These are phyloP conservation scores for Cutaneotrichosporon mucoides DNA, from an alignment of 1,284 basidiomycete species.

Conservation along the genomic window DNA sequence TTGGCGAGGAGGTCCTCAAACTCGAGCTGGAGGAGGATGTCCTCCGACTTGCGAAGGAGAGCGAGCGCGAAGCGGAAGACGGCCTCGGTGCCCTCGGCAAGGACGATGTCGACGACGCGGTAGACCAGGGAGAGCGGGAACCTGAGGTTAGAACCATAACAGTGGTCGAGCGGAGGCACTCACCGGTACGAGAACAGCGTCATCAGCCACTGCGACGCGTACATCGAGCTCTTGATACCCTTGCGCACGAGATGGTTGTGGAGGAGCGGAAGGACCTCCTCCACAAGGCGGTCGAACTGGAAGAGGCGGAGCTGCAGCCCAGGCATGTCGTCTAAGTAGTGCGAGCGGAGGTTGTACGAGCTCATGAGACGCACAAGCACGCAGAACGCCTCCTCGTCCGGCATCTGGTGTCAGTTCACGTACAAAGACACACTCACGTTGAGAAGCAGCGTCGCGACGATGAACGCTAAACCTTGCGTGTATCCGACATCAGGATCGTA, in stretches of 20 bases:
- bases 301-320: constrained; percentile 84
- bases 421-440: constrained; percentile 64
- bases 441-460: constrained; percentile 85
- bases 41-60: constrained; percentile 83
- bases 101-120: constrained; percentile 75
- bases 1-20: constrained; percentile 84
- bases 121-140: constrained; percentile 93
- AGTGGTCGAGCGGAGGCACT: constrained; percentile 20
- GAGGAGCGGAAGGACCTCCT: constrained; percentile 85
- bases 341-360: constrained; percentile 89
- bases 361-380: constrained; percentile 97
- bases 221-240: constrained; percentile 96
- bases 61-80: constrained; percentile 92
- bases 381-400: constrained; percentile 96
- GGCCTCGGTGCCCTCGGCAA: constrained; percentile 95
- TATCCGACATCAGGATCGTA: constrained; percentile 95
- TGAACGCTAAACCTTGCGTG: constrained; percentile 92
- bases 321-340: constrained; percentile 98
- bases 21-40: constrained; percentile 67
- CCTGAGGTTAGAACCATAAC: constrained; percentile 53
- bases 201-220: constrained; percentile 92
- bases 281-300: constrained; percentile 88
- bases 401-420: constrained; percentile 72
- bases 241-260: constrained; percentile 88
- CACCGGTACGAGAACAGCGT: constrained; percentile 92